A percentile compares a stretch with the other conserved stretches of the same genome.
These are phyloP conservation scores for Ophiocordyceps robertsii DNA, from an alignment of 2,329 filamentous ascomycete genomes.

Conservation along the genomic window DNA sequence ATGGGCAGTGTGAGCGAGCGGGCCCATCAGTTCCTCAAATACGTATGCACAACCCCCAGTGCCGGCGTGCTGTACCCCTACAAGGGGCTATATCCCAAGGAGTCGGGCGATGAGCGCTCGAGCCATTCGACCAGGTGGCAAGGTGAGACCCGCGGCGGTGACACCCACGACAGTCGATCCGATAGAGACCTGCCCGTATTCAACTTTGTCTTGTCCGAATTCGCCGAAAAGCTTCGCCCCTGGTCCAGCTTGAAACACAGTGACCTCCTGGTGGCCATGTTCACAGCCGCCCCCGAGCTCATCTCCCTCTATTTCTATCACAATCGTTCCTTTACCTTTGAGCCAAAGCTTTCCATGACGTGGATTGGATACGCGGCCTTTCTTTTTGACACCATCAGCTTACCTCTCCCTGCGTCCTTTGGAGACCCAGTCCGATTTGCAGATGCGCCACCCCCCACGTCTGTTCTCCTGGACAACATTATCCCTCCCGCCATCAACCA, in stretches of 20 bases:
- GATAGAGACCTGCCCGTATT: conserved; percentile 56
- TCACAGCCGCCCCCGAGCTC: conserved; percentile 70
- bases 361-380: conserved; percentile 94
- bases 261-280: conserved; percentile 68
- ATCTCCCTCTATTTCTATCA: conserved; percentile 76
- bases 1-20: conserved; percentile 45
- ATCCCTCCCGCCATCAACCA: conserved; percentile 71
- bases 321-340: conserved; percentile 70
- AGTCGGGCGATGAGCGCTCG: conserved; percentile 37
- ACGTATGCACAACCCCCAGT: conserved; percentile 58
- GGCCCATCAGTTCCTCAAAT: conserved; percentile 62
- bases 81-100: conserved; percentile 73
- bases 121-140: conserved; percentile 10
- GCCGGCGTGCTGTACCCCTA: conserved; percentile 66
- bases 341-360: conserved; percentile 81
- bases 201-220: conserved; percentile 67
- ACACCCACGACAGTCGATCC: conserved; percentile 58
- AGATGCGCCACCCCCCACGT: conserved; percentile 63
- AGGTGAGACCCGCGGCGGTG: conserved; percentile 26
- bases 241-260: conserved; percentile 72
- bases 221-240: conserved; percentile 66
- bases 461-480: conserved; percentile 72
- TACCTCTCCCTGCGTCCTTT: conserved; percentile 60
- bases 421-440: conserved; percentile 48
- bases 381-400: conserved; percentile 65